Percentiles rank a stretch among this genome's conserved stretches.
Conservation (phyloP, 495 filamentous ascomycete genomes). For the Lasiosphaeria ovina region DNA sequence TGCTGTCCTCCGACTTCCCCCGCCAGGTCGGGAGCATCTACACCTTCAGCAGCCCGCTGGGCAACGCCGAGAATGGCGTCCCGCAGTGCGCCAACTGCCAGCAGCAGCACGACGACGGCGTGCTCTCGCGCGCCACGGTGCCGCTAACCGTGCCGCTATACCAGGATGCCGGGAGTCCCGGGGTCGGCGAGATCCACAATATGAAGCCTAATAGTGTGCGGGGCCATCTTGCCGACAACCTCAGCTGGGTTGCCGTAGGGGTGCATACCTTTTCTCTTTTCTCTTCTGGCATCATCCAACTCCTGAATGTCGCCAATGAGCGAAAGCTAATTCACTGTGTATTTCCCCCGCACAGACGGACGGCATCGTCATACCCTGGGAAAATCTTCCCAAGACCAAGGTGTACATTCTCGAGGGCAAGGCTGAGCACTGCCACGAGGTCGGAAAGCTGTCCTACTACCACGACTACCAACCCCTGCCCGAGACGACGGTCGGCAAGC, state of each 20-base stretch:
- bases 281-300: neutral
- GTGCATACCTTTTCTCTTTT: neutral
- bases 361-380: constrained; percentile 7
- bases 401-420: constrained; percentile 11
- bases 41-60: constrained; percentile 1
- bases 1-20: neutral
- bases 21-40: constrained; percentile 2
- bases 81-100: neutral
- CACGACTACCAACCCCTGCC: constrained; percentile 1
- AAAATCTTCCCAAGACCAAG: constrained; percentile 3
- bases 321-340: no score
- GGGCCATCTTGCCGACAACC: neutral
- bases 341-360: neutral
- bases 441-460: constrained; percentile 2
- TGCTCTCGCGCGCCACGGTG: neutral
- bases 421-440: neutral
- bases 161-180: neutral
- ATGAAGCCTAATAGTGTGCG: neutral
- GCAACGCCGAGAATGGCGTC: neutral
- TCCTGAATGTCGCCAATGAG: neutral
- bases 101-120: constrained; percentile 6
- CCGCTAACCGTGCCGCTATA: constrained; percentile 5
- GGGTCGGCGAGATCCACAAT: neutral
- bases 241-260: neutral
- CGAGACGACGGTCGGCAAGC: neutral